Base-by-base conservation (phyloP, 2,329 filamentous ascomycete species). In the Metarhizium anisopliae region DNA sequence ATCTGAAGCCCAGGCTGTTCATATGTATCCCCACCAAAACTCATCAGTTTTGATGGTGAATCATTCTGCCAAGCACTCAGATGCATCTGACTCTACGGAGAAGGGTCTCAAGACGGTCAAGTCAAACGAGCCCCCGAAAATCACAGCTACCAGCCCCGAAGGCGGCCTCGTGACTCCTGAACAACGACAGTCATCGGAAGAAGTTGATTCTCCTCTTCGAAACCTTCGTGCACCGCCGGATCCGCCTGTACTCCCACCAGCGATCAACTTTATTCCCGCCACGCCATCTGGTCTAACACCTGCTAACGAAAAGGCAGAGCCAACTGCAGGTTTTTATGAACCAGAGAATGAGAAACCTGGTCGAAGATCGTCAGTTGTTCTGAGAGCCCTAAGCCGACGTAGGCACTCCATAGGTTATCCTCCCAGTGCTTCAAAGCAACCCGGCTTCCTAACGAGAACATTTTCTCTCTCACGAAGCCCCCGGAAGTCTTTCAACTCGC, bases 1-100 rank as follows among this genome's bases (percentile, higher is more conserved):
- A 45, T 83, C 82, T 1, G 82, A 86, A 68, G 83, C 83, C 38
- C 70, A 80, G 64, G 81, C 80, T 43, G 76, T 86, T 55, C 82
- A 76, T 58, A 82, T 86, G 62, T 84, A 79, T 60, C 77, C 80
- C 20, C 83, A 86, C 59, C 82, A 86, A 62, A 86, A 85, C 61
- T 83, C 78, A 51, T 86, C 83, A 4, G 70, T 86, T 11, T 66
- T 85, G 47, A 76, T 86, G 68, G 79, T 86, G 35, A 72, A 84
- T 60, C 78, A 84, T 63, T 77, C 77, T 10, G 73, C 71, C 47
- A 78, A 74, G 63, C 76, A 75, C 29, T 78, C 76, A 0, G 77
- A 79, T 55, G 70, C 68, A 50, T 73, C 75, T 20, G 73, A 75
- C 49, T 61, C 67, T 3, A 61, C 64, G 18, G 63, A 62, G 36